A percentile compares a stretch with the other conserved stretches of the same genome.
phyloP scores from a whole-genome alignment of 73 alveolate species.

The Tetrahymena malaccensis region DNA sequence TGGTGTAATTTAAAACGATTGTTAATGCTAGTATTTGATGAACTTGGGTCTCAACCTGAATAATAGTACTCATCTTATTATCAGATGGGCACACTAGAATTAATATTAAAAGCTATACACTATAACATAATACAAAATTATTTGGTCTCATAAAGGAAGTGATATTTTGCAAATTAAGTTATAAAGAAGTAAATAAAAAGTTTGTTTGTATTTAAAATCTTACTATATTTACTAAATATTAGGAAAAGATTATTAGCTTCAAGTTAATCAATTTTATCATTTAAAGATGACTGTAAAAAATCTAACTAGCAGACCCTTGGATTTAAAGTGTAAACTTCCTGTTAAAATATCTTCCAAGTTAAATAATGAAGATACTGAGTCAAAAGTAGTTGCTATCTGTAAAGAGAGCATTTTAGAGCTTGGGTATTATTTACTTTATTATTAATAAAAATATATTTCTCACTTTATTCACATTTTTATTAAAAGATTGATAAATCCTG shows the following conservation, averaged over 20 bases:
- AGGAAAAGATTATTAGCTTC: background rate
- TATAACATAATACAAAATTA: background rate
- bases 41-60: background rate
- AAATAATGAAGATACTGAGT: background rate
- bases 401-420: background rate
- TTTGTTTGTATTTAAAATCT: background rate
- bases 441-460: background rate
- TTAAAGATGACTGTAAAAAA: background rate
- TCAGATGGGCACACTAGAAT: background rate
- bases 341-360: background rate
- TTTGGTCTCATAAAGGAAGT: background rate
- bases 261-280: background rate
- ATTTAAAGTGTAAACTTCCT: background rate
- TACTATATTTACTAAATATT: background rate
- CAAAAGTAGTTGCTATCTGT: background rate
- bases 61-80: background rate
- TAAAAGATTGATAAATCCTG: background rate
- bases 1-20: background rate
- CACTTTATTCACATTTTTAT: background rate
- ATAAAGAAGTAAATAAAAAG: background rate
- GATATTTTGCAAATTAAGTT: background rate
- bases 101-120: background rate
- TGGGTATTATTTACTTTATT: background rate
- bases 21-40: background rate
- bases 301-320: background rate